Conservation (phyloP, 176 grass and related monocot species). For the Zea mays region DNA sequence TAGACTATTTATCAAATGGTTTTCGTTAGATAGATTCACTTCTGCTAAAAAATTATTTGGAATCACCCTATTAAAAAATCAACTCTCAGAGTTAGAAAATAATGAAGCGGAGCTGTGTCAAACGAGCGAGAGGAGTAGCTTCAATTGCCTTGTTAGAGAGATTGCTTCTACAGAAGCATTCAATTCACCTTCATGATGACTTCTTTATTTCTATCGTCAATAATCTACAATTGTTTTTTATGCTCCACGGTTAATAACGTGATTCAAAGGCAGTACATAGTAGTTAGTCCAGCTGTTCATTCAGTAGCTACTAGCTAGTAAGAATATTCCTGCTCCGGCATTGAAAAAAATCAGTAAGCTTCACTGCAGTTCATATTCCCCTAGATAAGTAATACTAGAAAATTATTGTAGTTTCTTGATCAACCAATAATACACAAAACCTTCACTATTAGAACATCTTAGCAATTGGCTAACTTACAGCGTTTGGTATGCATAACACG, state of each 20-base stretch:
- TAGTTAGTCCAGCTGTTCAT: neutral
- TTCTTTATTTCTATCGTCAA: neutral
- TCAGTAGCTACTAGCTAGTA: neutral
- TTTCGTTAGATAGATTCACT: too few relatives aligned
- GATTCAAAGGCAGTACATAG: neutral
- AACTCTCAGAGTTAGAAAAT: too few relatives aligned
- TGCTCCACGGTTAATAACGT: neutral
- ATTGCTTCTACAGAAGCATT: neutral
- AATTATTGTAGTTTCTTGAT: neutral
- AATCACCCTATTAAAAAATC: too few relatives aligned
- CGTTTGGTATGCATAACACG: too few relatives aligned
- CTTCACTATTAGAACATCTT: neutral
- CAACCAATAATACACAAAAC: neutral
- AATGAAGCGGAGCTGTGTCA: too few relatives aligned
- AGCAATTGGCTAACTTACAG: neutral
- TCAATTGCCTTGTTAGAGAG: neutral
- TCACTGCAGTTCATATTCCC: neutral
- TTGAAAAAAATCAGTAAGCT: neutral
- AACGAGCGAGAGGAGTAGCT: neutral
- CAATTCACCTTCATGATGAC: constrained; percentile 8
- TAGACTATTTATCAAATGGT: too few relatives aligned
- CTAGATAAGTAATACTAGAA: neutral
- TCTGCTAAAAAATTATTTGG: too few relatives aligned
- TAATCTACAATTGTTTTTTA: neutral
- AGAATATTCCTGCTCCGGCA: neutral